Evolutionary conservation across 148 eudicot genomes (phyloP), one percentile per base, ranked within the genome.

Genomic region (Silene uniflora): DNA sequence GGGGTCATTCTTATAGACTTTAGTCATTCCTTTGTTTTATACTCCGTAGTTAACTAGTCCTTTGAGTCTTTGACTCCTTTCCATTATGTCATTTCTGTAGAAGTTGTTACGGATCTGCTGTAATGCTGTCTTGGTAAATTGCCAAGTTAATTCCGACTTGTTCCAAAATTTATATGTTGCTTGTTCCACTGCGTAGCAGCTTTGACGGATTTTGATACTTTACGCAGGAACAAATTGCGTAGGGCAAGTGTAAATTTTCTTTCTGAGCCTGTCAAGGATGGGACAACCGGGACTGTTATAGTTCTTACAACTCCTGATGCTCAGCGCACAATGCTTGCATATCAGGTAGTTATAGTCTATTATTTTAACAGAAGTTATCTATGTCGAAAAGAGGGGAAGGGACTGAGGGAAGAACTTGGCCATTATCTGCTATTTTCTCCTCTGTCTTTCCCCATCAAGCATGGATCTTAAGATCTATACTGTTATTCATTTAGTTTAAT

Each of bases 301-400:
- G 99, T 95, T 75, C 88, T 95, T 65, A 95, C 99, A 42, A 95
- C 99, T 67, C 87, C 97, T 35, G 99, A 95, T 88, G 99, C 99
- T 80, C 99, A 90, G 79, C 91, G 99, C 35, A 95, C 99, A 67
- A 95, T 95, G 99, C 97, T 95, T 85, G 96, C 99, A 62, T 92
- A 95, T 82, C 99, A 87, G 96, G 99, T 92, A 59, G 54, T 21
- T 13, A 8, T 12, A 4, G 72, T 52, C 55, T 44, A 18, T 21
- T 29, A 25, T 76, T 22, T 8, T 39, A 21, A 10, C 58, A 19
- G 44, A 6, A 11, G 21, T 62, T 24, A 67, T 58, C 18, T 23
- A 8, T 61, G 11, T 7, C 7, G 27, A 7, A 21, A 22, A 58
- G 22, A 58, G 62, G 22, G 44, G 44, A 9, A 39, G 44, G 3